Evolutionary conservation across 2,329 filamentous ascomycete genomes (phyloP), one percentile per base, ranked within the genome.

Genomic region (Apiospora saccharicola): DNA sequence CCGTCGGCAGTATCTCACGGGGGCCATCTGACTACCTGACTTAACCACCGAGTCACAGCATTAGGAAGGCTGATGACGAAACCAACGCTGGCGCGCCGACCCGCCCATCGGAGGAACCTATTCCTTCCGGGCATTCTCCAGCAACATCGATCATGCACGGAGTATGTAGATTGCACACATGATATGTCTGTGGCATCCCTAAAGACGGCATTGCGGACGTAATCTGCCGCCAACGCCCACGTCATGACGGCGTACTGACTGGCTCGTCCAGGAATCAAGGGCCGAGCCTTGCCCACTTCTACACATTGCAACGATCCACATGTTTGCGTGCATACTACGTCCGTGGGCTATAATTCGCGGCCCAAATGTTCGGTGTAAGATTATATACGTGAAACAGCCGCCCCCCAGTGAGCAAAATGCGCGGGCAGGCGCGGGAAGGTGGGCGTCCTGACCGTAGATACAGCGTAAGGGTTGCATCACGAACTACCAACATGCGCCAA

Each of bases 321-420:
- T n/a, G 57, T 41, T 64, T 41, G 34, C 57, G 34, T 22, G 57
- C 53, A 41, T 64, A n/a, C 30, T 64, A 34, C 34, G 34, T 41
- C 34, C 30, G 10, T 64, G 19, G 22, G 34, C 22, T 64, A 24
- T n/a, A 64, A 64, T 64, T 41, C 22, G 57, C 57, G 57, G 57
- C 57, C 41, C 41, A 64, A 34, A 41, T 64, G 34, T 34, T 41
- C 41, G 34, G 12, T 41, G 57, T 34, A 64, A 41, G 19, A 64
- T 41, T 22, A 4, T 41, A 64, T 41, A 64, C 57, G 57, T 64
- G 57, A 64, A 64, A 64, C 57, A 64, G 57, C 57, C 57, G 57
- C 57, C 34, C 53, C 57, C 57, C 22, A 64, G 30, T 12, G 34
- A 41, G 34, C 34, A 13, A 37, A 41, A 13, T 41, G 34, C 30